These are phyloP conservation scores for Sporothrix brasiliensis DNA, from an alignment of 2,329 filamentous ascomycete species.

Conservation along the genomic window DNA sequence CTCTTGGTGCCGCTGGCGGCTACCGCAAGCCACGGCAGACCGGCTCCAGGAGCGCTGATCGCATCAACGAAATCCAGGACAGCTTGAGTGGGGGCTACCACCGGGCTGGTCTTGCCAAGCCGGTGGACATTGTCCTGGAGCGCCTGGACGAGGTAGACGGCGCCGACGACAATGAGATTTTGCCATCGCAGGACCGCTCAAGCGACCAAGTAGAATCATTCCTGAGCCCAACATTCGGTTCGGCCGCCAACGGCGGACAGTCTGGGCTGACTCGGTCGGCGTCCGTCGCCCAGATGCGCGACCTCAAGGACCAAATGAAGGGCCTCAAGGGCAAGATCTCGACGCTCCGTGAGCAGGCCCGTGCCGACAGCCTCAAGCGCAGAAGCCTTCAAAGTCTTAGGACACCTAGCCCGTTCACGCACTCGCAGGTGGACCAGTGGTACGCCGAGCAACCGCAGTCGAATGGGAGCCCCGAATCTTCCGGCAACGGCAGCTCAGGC, in stretches of 20 bases:
- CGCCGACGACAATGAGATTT: slow-evolving; percentile 35
- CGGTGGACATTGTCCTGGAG: slow-evolving; percentile 49
- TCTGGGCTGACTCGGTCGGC: slow-evolving; percentile 62
- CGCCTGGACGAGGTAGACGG: slow-evolving; percentile 59
- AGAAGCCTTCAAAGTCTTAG: slow-evolving; percentile 75
- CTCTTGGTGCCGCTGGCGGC: slow-evolving; percentile 61
- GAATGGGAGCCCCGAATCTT: slow-evolving; percentile 30
- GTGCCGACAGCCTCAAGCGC: slow-evolving; percentile 76
- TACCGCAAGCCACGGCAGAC: slow-evolving; percentile 55
- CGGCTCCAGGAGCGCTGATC: slow-evolving; percentile 51
- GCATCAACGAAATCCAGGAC: slow-evolving; percentile 44
- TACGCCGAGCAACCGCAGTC: slow-evolving; percentile 44
- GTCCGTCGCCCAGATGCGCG: slow-evolving; percentile 72
- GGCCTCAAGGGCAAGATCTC: slow-evolving; percentile 85
- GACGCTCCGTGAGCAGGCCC: slow-evolving; percentile 73
- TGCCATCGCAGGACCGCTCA: slow-evolving; percentile 35
- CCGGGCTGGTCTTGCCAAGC: slow-evolving; percentile 43
- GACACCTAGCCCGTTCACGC: slow-evolving; percentile 77
- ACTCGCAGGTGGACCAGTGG: slow-evolving; percentile 63
- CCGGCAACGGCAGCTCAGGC: slow-evolving; percentile 26
- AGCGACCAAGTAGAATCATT: slow-evolving; percentile 45
- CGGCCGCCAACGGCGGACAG: slow-evolving; percentile 44
- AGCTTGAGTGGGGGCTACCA: slow-evolving; percentile 42
- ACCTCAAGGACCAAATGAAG: slow-evolving; percentile 80
- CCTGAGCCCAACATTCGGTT: slow-evolving; percentile 52